Evolutionary conservation across 2,329 filamentous ascomycete species (phyloP), one percentile per base, ranked within the genome.

Genomic region (Fusarium chuoi): DNA sequence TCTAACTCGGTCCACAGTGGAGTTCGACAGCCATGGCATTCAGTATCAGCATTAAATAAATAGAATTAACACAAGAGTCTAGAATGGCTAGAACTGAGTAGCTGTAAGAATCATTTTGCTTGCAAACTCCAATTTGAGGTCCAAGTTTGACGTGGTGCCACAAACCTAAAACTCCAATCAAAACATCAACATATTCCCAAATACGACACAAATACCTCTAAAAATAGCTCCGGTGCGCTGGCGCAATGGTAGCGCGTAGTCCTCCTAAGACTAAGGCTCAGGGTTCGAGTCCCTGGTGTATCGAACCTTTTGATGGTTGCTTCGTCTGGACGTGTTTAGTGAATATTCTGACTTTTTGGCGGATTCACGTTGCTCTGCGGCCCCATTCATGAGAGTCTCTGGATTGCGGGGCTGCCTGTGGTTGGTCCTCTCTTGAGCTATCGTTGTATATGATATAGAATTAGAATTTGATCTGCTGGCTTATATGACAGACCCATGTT

Each of bases 191-290:
- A 62, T 62, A 30, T 20, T 5, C 2, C 3, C 4, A 30, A 12
- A 42, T 56, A 56, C 26, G 17, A 44, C 26, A 24, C 8, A 9
- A 8, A 6, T 6, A n/a, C 6, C 36, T 22, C 28, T 14, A 35
- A 13, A 49, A 62, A 62, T 18, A 62, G 51, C 30, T 55, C 45
- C 51, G 66, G 79, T 81, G 78, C 77, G 79, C 79, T 82, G 80
- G 79, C 79, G 80, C 79, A 81, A 81, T 81, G 80, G 80, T 82
- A 82, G 80, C 80, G 80, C 79, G 79, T 79, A 82, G 80, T 81
- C 80, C 80, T 82, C 80, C 81, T 82, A 82, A 82, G 81, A 81
- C 81, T 81, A 79, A 82, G 81, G 81, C 77, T 82, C 80, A 81
- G 81, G 81, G 81, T 82, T 82, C 81, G 81, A 82, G 80, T 82